These are phyloP conservation scores for Aspergillus puulaauensis DNA, from an alignment of 2,329 filamentous ascomycete genomes.

Conservation along the genomic window DNA sequence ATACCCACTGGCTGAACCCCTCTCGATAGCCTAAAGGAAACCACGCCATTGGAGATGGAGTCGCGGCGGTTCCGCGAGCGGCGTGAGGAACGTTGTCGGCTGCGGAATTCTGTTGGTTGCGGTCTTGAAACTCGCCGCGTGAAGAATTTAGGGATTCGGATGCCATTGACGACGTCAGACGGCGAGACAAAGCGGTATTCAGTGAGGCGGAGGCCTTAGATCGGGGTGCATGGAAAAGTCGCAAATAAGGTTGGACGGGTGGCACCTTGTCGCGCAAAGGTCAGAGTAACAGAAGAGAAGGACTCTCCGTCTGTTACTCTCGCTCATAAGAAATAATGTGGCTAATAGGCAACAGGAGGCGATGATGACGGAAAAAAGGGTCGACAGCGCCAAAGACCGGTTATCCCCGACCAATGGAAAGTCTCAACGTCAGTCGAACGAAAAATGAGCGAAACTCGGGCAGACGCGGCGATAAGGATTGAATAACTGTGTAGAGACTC, in stretches of 20 bases:
- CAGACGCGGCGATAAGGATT: background rate
- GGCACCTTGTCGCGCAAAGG: slow-evolving; percentile 28
- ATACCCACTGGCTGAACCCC: slow-evolving; percentile 85
- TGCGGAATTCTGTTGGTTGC: slow-evolving; percentile 18
- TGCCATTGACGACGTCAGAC: slow-evolving; percentile 33
- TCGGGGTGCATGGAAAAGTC: slow-evolving; percentile 24
- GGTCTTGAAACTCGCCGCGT: slow-evolving; percentile 27
- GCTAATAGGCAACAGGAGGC: slow-evolving; percentile 6
- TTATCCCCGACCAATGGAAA: slow-evolving; percentile 21
- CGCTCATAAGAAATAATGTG: background rate
- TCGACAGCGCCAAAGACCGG: slow-evolving; percentile 21
- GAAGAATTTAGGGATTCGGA: slow-evolving; percentile 37
- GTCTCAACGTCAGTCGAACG: background rate
- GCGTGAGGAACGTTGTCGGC: slow-evolving; percentile 30
- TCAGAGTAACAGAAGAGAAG: slow-evolving; percentile 21
- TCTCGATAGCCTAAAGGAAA: slow-evolving; percentile 93
- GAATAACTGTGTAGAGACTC: background rate
- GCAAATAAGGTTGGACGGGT: slow-evolving; percentile 22
- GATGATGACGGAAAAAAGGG: slow-evolving; percentile 10
- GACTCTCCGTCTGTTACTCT: slow-evolving; percentile 24
- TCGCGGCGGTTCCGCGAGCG: slow-evolving; percentile 30
- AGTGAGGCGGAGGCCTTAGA: slow-evolving; percentile 23
- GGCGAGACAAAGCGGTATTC: slow-evolving; percentile 14
- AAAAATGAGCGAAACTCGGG: background rate
- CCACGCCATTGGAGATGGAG: slow-evolving; percentile 44